phyloP scores from a whole-genome alignment of 2,329 filamentous ascomycete genomes.

The Colletotrichum orbiculare region DNA sequence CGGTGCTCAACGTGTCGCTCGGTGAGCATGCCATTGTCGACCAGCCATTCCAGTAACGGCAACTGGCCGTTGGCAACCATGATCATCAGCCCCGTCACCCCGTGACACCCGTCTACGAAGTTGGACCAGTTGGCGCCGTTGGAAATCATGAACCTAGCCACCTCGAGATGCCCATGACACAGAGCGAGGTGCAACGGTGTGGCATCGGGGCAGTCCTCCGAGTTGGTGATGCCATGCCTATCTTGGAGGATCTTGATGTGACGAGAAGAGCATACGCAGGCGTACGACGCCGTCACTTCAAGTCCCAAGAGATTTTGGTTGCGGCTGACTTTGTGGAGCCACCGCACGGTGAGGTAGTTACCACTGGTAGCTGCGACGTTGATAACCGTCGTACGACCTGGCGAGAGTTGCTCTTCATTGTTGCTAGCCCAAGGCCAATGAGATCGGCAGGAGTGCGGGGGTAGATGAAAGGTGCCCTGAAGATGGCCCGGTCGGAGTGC shows the following conservation, averaged over 20 bases:
- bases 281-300: slow-evolving; percentile 13
- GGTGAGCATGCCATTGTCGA: not conserved
- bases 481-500: slow-evolving; percentile 9
- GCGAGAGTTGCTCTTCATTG: not conserved
- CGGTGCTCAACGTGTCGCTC: not conserved
- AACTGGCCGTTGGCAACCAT: slow-evolving; percentile 3
- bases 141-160: slow-evolving; percentile 8
- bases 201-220: slow-evolving; percentile 13
- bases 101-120: slow-evolving; percentile 16
- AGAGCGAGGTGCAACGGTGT: slow-evolving; percentile 12
- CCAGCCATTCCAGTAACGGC: not conserved
- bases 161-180: not conserved
- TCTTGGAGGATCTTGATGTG: not conserved
- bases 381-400: slow-evolving; percentile 6
- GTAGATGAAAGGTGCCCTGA: slow-evolving; percentile 14
- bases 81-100: slow-evolving; percentile 15
- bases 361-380: slow-evolving; percentile 5
- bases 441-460: slow-evolving; percentile 4
- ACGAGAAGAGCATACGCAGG: slow-evolving; percentile 4
- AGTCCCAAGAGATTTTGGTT: slow-evolving; percentile 2
- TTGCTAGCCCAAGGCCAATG: slow-evolving; percentile 14
- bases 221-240: slow-evolving; percentile 3
- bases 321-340: slow-evolving; percentile 10
- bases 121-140: slow-evolving; percentile 11
- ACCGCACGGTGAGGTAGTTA: slow-evolving; percentile 2